Conservation (phyloP, 805 yeast genomes). For the Candida dajiaensis region DNA sequence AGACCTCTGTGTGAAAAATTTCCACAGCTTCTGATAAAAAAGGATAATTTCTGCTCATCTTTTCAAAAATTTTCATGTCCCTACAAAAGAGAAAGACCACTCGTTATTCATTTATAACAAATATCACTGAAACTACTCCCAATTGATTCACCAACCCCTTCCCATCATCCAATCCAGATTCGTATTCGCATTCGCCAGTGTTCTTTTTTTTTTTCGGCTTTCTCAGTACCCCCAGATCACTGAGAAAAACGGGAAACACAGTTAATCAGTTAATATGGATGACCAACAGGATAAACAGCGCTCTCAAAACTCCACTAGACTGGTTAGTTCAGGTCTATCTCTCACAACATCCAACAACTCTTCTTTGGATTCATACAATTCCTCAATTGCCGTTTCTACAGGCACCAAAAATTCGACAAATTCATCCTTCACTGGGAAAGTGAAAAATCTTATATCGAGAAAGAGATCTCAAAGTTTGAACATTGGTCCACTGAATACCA, state of each 20-base stretch:
- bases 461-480: slow-evolving; percentile 14
- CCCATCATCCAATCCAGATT: too few relatives aligned
- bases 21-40: neutral
- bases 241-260: too few relatives aligned
- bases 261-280: neutral
- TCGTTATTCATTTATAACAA: too few relatives aligned
- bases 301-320: neutral
- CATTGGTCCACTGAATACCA: neutral
- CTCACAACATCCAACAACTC: slow-evolving; percentile 19
- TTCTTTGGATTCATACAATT: slow-evolving; percentile 17
- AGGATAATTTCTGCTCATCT: neutral
- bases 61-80: too few relatives aligned
- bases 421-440: slow-evolving; percentile 6
- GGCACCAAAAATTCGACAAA: slow-evolving; percentile 11
- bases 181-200: too few relatives aligned
- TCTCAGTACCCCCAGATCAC: too few relatives aligned
- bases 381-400: slow-evolving; percentile 18
- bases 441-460: slow-evolving; percentile 8
- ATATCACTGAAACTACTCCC: too few relatives aligned
- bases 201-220: neutral
- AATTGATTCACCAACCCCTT: too few relatives aligned
- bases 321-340: slow-evolving; percentile 2
- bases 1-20: neutral
- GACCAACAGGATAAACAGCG: neutral
- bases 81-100: too few relatives aligned